These are phyloP conservation scores for Oryza nivara DNA, from an alignment of 176 grass and related monocot species.

Conservation along the genomic window DNA sequence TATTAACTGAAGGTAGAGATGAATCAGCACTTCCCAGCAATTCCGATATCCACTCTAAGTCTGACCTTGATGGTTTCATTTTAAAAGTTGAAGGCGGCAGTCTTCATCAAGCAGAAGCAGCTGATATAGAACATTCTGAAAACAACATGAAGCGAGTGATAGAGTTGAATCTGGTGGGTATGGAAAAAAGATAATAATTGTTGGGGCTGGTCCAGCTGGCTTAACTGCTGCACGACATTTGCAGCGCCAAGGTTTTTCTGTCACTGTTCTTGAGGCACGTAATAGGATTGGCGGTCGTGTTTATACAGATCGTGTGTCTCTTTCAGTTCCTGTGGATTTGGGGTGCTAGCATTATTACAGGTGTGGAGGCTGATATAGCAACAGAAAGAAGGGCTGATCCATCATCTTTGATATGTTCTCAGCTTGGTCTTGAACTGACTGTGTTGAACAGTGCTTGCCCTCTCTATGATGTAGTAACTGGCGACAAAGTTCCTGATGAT, in stretches of 20 bases:
- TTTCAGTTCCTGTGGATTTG: conserved; percentile 98
- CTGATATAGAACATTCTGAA: conserved; percentile 34
- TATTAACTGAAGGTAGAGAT: conserved; percentile 36
- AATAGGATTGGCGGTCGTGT: conserved; percentile 92
- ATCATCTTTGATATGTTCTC: conserved; percentile 92
- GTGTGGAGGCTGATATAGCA: conserved; percentile 92
- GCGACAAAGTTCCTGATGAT: conserved; percentile 81
- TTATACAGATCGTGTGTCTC: conserved; percentile 79
- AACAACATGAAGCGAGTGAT: conserved; percentile 32
- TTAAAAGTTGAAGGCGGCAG: conserved; percentile 33
- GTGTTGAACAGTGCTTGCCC: conserved; percentile 93
- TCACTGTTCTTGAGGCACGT: conserved; percentile 95
- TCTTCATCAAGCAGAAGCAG: conserved; percentile 36
- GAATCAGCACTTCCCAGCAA: conserved; percentile 26
- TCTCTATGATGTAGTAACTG: conserved; percentile 89
- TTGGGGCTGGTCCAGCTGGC: conserved; percentile 96
- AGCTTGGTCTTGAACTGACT: conserved; percentile 91
- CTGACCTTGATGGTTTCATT: conserved; percentile 30
- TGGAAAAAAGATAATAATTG: conserved; percentile 69
- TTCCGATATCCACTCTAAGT: conserved; percentile 1
- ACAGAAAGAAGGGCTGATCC: conserved; percentile 95
- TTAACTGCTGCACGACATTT: conserved; percentile 94
- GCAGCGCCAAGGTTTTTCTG: conserved; percentile 76
- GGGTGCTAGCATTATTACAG: conserved; percentile 99
- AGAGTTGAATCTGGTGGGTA: conserved; percentile 39